A percentile compares a stretch with the other conserved stretches of the same genome.
These are phyloP conservation scores for Tulasnella calospora DNA, from an alignment of 768 basidiomycete species.

Conservation along the genomic window DNA sequence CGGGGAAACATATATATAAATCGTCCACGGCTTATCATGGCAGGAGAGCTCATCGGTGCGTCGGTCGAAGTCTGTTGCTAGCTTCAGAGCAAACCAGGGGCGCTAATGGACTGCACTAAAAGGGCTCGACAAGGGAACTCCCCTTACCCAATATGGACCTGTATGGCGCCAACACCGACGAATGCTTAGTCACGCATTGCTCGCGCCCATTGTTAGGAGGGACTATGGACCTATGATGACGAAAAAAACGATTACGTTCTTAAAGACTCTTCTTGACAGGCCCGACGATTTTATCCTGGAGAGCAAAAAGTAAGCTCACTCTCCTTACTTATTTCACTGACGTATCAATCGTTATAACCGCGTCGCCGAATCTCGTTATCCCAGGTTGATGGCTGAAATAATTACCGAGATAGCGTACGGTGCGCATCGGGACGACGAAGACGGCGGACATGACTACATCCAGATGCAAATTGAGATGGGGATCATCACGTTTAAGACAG, in stretches of 20 bases:
- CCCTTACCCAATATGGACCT: too few species aligned
- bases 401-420: neutral
- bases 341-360: neutral
- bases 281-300: neutral
- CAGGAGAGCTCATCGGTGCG: too few species aligned
- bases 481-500: neutral
- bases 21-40: too few species aligned
- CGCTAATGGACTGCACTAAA: too few species aligned
- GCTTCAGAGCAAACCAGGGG: too few species aligned
- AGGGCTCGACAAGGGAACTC: too few species aligned
- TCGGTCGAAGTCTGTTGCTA: too few species aligned
- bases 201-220: neutral
- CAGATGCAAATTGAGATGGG: neutral
- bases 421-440: neutral
- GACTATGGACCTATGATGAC: neutral
- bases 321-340: neutral
- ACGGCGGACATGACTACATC: neutral
- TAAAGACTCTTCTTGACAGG: constrained; percentile 1
- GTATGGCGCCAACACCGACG: too few species aligned
- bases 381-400: neutral
- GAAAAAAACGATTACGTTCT: neutral
- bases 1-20: too few species aligned
- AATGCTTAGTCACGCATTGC: neutral
- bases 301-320: neutral
- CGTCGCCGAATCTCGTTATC: neutral